Evolutionary conservation across 179 eudicot species (phyloP), one percentile per base, ranked within the genome.

Genomic region (Silene coronaria): DNA sequence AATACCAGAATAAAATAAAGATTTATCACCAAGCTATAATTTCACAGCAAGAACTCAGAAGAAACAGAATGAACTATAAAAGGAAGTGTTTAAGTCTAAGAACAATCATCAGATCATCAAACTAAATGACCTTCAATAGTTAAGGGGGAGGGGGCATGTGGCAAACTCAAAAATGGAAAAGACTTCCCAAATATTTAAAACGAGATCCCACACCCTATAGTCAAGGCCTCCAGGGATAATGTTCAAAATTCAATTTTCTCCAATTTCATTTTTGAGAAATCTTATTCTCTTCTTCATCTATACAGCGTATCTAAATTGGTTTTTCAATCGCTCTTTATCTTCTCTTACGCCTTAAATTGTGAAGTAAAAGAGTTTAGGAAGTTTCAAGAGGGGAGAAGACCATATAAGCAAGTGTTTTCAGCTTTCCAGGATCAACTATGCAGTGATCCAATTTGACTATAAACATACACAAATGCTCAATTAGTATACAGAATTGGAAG

Each of bases 1-100:
- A 84, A 95, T 59, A 68, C 86, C 97, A 92, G 90, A 73, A 83
- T 16, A 68, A 7, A 28, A 28, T 66, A 38, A 22, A 67, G 14
- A 22, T 46, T 70, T 14, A 14, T 23, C 48, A 70, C 1, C 22
- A 24, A 22, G 30, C 59, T 24, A 46, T 1, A 57, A 57, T 72
- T 21, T 34, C 57, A 51, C 57, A 51, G 32, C 65, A 34, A 72
- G 67, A 13, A 32, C 0, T 53, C 48, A n/a, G 36, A 48, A 9
- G 38, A 42, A 38, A 3, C 8, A 28, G 4, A 68, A 27, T 42
- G 6, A 26, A 57, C 13, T 38, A 21, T 1, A 27, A 70, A 48
- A 63, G 16, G 9, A 9, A 65, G 17, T 27, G 30, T 53, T 9
- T 9, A 14, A 60, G 19, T 14, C 38, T 17, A 24, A 27, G 10